Evolutionary conservation across 169 alveolate genomes (phyloP), one percentile per base, ranked within the genome.

Genomic region (Plasmodium malariae): DNA sequence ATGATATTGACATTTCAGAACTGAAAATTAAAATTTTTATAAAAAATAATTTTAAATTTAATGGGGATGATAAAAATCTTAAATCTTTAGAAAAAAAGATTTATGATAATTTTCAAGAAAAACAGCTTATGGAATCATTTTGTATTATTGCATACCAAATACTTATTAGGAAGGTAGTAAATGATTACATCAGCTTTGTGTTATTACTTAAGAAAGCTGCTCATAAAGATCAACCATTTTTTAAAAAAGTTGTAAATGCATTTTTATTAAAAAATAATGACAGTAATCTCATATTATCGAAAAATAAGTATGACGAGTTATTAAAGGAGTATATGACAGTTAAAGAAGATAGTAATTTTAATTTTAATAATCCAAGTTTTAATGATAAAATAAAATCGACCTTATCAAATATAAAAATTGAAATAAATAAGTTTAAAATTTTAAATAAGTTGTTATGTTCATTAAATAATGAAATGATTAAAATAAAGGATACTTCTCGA

Each of bases 381-480:
- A 69, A 69, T 69, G 43, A 5, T 21, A 69, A 17, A 0, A 17
- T 24, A 17, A 4, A 12, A 45, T 36, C 34, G 17, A 12, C 65
- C 2, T 2, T 69, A 45, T n/a, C 21, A 36, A 26, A 21, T 9
- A 6, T 19, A 69, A 37, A 45, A 7, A 17, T 14, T 14, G 48
- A 69, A 69, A 32, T 69, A n/a, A 69, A 69, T 63, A 69, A 69
- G 32, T 24, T 69, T 17, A 69, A 40, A 69, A 69, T 69, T 69
- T 1, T 69, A 24, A 69, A 45, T 17, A 69, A 43, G 32, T 45
- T 69, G 21, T 40, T 37, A 37, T 11, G 3, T 48, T 11, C 19
- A 14, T 54, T 69, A 17, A 69, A 37, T 37, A 63, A 69, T n/a
- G 80, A 17, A 26, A 69, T 69, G 57, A 11, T 24, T 40, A 69